Evolutionary conservation across 352 stramenopile species (phyloP), one percentile per base, ranked within the genome.

Genomic region (Globisporangium emineosum): DNA sequence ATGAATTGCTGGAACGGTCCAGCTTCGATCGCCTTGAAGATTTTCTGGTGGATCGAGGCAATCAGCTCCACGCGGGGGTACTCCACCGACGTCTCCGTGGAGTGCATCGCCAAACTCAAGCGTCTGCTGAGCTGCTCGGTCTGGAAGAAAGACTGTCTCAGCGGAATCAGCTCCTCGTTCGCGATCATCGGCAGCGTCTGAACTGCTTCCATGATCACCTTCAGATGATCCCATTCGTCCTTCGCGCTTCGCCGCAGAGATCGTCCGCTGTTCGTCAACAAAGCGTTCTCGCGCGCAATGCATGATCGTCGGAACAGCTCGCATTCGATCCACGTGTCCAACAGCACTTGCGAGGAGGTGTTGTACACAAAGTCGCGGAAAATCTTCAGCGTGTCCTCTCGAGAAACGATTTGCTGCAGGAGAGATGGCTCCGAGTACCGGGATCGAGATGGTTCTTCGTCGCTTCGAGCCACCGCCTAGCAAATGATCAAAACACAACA

Each of bases 321-420:
- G 57, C 83, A 93, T 60, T 94, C 82, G 47, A 90, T 86, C 84
- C 84, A 94, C n/a, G 84, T 91, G 59, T 94, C 84, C 51, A 94
- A 49, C 19, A 94, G 76, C 42, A 65, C 74, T 51, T 91, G 82
- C 25, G 81, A 78, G 10, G 77, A 69, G 10, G 82, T 85, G 25
- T 73, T 81, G 66, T 79, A 81, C 40, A 87, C 78, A 63, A 90
- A 94, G 53, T 94, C 86, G 10, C 84, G 80, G 60, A 94, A 93
- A 30, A 89, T 73, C 67, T 93, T 93, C 32, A 88, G 69, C 25
- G 81, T 86, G 51, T 91, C 84, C 78, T 93, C 82, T 62, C 84
- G 72, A 42, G 82, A 83, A 0, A 93, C 70, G 35, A 93, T 78
- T 40, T 77, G 78, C 58, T 89, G 78, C 33, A 93, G 66, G 17